These are phyloP conservation scores for Coemansia javaensis DNA, from an alignment of 192 early-diverging fungal species.

Conservation along the genomic window DNA sequence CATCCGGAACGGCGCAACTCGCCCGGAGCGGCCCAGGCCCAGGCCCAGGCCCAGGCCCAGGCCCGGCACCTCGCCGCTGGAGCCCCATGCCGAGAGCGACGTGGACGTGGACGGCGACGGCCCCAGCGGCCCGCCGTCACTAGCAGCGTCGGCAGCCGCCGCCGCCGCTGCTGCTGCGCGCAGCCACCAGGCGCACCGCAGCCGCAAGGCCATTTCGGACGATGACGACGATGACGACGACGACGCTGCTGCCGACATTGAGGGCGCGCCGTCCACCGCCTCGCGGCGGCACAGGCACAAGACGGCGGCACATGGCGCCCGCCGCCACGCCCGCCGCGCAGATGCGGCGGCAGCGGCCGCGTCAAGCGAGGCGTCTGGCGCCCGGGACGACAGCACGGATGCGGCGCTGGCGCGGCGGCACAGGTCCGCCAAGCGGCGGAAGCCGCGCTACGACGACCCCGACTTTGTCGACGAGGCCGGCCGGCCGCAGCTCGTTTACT, in stretches of 20 bases:
- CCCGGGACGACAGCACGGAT: neutral
- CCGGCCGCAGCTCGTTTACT: slow-evolving; percentile 41
- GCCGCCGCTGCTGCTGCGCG: slow-evolving; percentile 10
- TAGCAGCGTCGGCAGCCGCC: slow-evolving; percentile 3
- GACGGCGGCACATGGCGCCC: neutral
- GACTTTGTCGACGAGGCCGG: slow-evolving; percentile 24
- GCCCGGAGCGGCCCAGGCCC: neutral
- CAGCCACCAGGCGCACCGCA: slow-evolving; percentile 6
- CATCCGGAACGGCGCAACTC: slow-evolving; percentile 19
- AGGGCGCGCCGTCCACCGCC: slow-evolving; percentile 4
- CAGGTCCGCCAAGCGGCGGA: slow-evolving; percentile 22
- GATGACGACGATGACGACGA: slow-evolving; percentile 28
- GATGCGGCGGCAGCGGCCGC: neutral
- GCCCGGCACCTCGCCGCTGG: too few species aligned
- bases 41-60: too few species aligned
- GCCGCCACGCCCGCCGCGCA: neutral
- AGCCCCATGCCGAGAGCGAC: slow-evolving; percentile 26
- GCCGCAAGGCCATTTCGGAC: slow-evolving; percentile 33
- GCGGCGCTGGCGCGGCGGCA: slow-evolving; percentile 7
- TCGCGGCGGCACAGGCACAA: slow-evolving; percentile 6
- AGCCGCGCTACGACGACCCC: slow-evolving; percentile 22
- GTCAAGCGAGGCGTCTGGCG: neutral
- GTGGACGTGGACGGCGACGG: slow-evolving; percentile 26
- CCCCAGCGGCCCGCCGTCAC: neutral
- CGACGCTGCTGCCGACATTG: slow-evolving; percentile 6